Conservation (phyloP, 148 eudicot genomes). For the Salicornia ramosissima region DNA sequence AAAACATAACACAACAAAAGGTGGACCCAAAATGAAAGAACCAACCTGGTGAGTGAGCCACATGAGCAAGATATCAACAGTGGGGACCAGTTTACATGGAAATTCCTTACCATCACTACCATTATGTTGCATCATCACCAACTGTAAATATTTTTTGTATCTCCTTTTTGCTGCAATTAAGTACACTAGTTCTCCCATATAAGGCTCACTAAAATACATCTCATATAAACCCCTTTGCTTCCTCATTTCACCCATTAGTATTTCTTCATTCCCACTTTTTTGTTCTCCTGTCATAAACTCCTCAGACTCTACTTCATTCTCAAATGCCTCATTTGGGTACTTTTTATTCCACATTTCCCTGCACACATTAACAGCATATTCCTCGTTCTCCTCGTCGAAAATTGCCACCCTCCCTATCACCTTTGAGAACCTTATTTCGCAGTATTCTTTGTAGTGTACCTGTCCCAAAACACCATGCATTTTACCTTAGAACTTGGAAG, state of each 20-base stretch:
- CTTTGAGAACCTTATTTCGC: constrained; percentile 66
- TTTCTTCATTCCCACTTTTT: neutral
- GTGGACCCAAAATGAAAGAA: constrained; percentile 5
- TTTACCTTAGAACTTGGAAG: neutral
- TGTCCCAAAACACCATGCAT: constrained; percentile 21
- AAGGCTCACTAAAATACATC: constrained; percentile 40
- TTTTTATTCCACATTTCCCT: constrained; percentile 62
- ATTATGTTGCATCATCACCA: constrained; percentile 26
- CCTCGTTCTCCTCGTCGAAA: constrained; percentile 75
- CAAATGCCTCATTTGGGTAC: constrained; percentile 78
- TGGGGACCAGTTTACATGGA: constrained; percentile 44
- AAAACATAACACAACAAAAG: neutral
- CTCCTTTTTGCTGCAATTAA: constrained; percentile 57
- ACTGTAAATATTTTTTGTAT: constrained; percentile 47
- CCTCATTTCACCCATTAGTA: constrained; percentile 31
- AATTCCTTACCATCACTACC: constrained; percentile 32
- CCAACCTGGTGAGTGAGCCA: constrained; percentile 76
- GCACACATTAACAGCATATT: constrained; percentile 65
- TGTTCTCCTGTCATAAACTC: constrained; percentile 5
- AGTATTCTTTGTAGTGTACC: constrained; percentile 64
- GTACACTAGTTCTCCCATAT: constrained; percentile 52
- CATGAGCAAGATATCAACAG: constrained; percentile 64
- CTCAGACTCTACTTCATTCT: constrained; percentile 44
- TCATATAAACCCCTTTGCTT: constrained; percentile 43
- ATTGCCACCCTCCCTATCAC: constrained; percentile 70